Evolutionary conservation across 257 asterid species (phyloP), one percentile per base, ranked within the genome.

Genomic region (Solanum chiquidenum): DNA sequence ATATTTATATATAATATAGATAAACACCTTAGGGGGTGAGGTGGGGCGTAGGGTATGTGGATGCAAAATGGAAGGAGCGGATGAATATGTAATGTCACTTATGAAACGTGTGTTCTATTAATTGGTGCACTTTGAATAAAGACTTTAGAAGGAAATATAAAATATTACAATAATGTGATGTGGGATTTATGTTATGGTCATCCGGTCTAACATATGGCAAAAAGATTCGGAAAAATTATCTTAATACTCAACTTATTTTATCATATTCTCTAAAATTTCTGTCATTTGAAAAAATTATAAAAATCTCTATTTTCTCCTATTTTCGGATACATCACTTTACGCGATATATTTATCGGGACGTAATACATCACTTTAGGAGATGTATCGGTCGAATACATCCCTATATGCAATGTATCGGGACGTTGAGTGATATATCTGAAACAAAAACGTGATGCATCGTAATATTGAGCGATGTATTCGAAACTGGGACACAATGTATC

Each of bases 381-480:
- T 49, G 21, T 14, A 49, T 14, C 3, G 21, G 0, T 14, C 1
- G 8, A 1, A 49, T 49, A 2, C 8, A 14, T 14, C 21, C 3
- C 21, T 49, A 49, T 14, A 49, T 5, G 60, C 55, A 1, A 0
- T 49, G 3, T 49, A 49, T 46, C 1, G 0, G 7, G 21, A 49
- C 2, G 1, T 0, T 14, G 1, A 49, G 21, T 49, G 60, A 14
- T 14, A 5, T 49, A 49, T 49, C 0, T 1, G 0, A 49, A 49
- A 14, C 0, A 49, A 0, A 49, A 49, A 49, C 3, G 0, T 49
- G 21, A 49, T 0, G 21, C 5, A 14, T 49, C 0, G 0, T 1
- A 14, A 14, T 49, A 49, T 49, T 5, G 21, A 42, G 60, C 0
- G 3, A 14, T 2, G 60, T 49, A 46, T 46, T 0, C 6, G 18